Base-by-base conservation (phyloP, 495 filamentous ascomycete species). In the Aspergillus panamensis region DNA sequence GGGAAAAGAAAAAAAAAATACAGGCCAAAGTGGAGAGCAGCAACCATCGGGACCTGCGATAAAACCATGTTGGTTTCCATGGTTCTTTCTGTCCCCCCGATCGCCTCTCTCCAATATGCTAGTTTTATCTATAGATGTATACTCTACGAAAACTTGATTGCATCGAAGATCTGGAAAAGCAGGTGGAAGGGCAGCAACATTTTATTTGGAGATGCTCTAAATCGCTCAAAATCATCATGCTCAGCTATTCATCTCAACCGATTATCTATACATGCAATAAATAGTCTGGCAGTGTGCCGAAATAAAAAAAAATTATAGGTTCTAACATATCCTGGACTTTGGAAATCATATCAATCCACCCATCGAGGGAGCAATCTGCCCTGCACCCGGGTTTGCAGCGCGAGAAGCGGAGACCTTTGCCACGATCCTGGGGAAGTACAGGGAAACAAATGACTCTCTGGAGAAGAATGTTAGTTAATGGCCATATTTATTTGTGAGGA, bases 351-450 rank as follows among this genome's bases (percentile, higher is more conserved):
- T 39, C 14, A 39, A 12, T 3, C 35, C 35, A n/a, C 35, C 35
- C 35, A 39, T 39, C 10, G 35, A 8, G 14, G 35, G 35, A 4
- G 35, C 35, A 39, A 39, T n/a, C 35, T 10, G 8, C 14, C 35
- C 35, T 39, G 14, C 14, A n/a, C 35, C 10, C 10, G 35, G 35
- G 14, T 39, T 39, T 39, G 35, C 10, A 12, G 35, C 17, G 35
- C 25, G 8, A n/a, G 37, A 44, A 19, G 61, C 58, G 51, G 71
- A 69, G 37, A 75, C 65, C 48, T 78, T 79, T 20, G 63, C 54
- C 20, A 72, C 74, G 20, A 82, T 72, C 52, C 73, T 78, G 13
- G 76, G 73, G 66, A 82, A 82, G 57, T 82, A 82, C 47, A 81
- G 79, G 6, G 73, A 65, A 57, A 82, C 76, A 59, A 82, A 77